phyloP scores from a whole-genome alignment of 768 basidiomycete genomes.

The Phaffia australis region DNA sequence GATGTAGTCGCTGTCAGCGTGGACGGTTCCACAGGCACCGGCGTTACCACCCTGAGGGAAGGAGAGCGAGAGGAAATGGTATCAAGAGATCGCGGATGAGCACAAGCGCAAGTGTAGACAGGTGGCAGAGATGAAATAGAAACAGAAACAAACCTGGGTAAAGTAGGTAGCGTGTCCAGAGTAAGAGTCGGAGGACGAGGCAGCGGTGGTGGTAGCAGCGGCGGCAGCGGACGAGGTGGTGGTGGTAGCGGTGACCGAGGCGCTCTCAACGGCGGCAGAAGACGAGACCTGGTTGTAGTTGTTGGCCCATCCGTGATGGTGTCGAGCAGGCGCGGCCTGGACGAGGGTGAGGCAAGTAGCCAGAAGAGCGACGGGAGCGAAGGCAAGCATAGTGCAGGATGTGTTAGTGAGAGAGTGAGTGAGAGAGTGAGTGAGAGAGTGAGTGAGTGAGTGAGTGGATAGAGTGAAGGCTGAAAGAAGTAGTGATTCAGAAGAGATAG shows the following conservation, averaged over 20 bases:
- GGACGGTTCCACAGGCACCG: slow-evolving; percentile 54
- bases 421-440: neutral
- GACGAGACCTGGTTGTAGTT: slow-evolving; percentile 55
- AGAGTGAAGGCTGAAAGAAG: neutral
- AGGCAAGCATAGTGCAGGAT: slow-evolving; percentile 3
- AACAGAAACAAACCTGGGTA: slow-evolving; percentile 59
- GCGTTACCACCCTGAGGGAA: slow-evolving; percentile 17
- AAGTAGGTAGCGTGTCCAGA: slow-evolving; percentile 46
- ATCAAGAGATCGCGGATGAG: too few species aligned
- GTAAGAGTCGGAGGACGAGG: slow-evolving; percentile 28
- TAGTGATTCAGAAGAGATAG: too few species aligned
- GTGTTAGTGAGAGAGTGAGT: neutral
- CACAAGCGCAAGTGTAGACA: too few species aligned
- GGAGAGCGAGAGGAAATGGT: too few species aligned
- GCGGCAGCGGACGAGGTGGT: slow-evolving; percentile 27
- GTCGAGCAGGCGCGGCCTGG: slow-evolving; percentile 3
- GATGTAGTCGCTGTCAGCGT: slow-evolving; percentile 46
- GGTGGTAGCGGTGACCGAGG: slow-evolving; percentile 22
- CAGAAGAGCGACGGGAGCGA: slow-evolving; percentile 3
- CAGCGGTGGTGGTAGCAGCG: slow-evolving; percentile 27
- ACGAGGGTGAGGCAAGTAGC: neutral
- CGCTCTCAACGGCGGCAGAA: slow-evolving; percentile 44
- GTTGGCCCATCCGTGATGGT: slow-evolving; percentile 22
- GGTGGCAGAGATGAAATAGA: slow-evolving; percentile 45
- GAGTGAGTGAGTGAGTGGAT: neutral